A percentile compares a stretch with the other conserved stretches of the same genome.
These are phyloP conservation scores for Candolleomyces efflorescens DNA, from an alignment of 768 basidiomycete species.

Conservation along the genomic window DNA sequence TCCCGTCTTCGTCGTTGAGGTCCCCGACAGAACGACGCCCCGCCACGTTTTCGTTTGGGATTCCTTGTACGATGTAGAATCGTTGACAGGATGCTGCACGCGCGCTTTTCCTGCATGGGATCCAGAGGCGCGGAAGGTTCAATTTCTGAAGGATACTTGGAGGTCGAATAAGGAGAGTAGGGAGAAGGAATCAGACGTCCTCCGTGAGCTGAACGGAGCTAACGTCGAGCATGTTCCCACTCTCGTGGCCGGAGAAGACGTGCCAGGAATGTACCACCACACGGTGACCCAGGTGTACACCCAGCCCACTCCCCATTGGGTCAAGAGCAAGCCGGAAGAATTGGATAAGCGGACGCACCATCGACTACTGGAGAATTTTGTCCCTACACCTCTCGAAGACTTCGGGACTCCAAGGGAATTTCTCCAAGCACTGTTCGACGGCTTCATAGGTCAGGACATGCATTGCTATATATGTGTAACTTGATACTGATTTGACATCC, in stretches of 20 bases:
- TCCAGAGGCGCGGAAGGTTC: constrained; percentile 6
- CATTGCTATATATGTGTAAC: too few species aligned
- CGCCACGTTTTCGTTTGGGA: constrained; percentile 12
- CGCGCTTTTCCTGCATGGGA: constrained; percentile 18
- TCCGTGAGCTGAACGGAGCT: constrained; percentile 13
- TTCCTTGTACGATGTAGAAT: constrained; percentile 8
- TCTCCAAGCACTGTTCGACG: not conserved
- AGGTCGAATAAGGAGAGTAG: constrained; percentile 5
- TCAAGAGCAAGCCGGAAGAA: not conserved
- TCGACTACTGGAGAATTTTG: constrained; percentile 16
- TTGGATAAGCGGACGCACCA: constrained; percentile 15
- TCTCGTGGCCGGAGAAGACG: constrained; percentile 25
- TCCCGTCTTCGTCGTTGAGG: constrained; percentile 9
- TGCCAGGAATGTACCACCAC: constrained; percentile 4
- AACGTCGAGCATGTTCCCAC: constrained; percentile 20
- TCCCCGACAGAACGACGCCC: constrained; percentile 9
- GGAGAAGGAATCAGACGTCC: constrained; percentile 17
- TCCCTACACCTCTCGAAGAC: constrained; percentile 10
- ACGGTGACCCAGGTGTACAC: constrained; percentile 13
- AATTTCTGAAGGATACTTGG: constrained; percentile 32
- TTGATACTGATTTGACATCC: too few species aligned
- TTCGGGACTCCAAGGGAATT: not conserved
- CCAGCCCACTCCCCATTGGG: too few species aligned
- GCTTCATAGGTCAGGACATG: not conserved
- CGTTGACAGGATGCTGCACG: constrained; percentile 19